phyloP scores from a whole-genome alignment of 306 rosid genomes.

The Prunus kanzakura region DNA sequence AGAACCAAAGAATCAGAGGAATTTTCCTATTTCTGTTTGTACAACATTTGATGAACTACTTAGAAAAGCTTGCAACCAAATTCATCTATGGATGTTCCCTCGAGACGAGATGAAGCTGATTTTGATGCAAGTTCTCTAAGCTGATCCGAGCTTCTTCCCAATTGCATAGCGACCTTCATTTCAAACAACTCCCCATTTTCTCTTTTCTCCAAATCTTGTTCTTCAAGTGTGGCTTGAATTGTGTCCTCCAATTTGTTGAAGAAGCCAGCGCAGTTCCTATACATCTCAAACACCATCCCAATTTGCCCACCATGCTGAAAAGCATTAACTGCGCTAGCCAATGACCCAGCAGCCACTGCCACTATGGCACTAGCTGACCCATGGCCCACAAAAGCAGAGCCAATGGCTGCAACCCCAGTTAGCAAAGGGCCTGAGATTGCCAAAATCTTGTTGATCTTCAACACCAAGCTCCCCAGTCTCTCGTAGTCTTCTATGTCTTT shows the following conservation, averaged over 20 bases:
- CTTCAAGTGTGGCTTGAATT: conserved; percentile 43
- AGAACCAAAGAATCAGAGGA: conserved; percentile 9
- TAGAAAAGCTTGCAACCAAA: conserved; percentile 65
- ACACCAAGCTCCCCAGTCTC: conserved; percentile 51
- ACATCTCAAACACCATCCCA: conserved; percentile 78
- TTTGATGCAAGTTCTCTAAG: conserved; percentile 48
- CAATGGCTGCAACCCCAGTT: conserved; percentile 59
- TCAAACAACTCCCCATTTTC: conserved; percentile 61
- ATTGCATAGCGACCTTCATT: conserved; percentile 54
- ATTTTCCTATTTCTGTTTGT: background rate
- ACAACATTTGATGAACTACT: background rate
- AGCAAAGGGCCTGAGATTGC: conserved; percentile 71
- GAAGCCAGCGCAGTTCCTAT: conserved; percentile 50
- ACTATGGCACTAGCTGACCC: conserved; percentile 28
- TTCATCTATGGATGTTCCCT: conserved; percentile 49
- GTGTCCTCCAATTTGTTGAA: conserved; percentile 43
- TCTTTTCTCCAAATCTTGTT: conserved; percentile 49
- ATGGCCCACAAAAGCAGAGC: conserved; percentile 41
- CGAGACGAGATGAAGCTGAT: conserved; percentile 35
- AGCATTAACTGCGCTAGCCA: conserved; percentile 45
- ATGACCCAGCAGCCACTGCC: conserved; percentile 54
- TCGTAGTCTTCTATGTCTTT: conserved; percentile 66
- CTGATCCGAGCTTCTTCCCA: conserved; percentile 67
- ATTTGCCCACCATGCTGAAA: conserved; percentile 70
- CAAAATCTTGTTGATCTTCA: conserved; percentile 59